Conservation (phyloP, 2,329 filamentous ascomycete genomes). For the Elsinoe australis region DNA sequence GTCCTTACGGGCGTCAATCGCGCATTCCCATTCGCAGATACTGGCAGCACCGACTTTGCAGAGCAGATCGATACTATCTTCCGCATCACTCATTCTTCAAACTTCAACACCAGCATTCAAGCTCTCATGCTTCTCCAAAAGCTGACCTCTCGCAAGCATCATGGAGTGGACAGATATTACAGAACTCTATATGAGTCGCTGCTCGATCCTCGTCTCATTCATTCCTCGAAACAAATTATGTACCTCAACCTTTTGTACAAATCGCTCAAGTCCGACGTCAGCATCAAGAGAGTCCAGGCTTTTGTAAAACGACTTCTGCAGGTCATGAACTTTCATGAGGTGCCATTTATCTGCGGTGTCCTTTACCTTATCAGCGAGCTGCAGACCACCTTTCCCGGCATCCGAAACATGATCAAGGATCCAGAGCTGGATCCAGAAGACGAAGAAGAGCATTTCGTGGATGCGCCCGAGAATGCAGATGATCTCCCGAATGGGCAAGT, state of each 20-base stretch:
- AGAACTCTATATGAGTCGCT: constrained; percentile 91
- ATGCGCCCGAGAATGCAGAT: constrained; percentile 52
- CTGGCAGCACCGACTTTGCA: constrained; percentile 71
- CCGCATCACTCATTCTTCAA: constrained; percentile 91
- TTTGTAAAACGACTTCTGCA: constrained; percentile 93
- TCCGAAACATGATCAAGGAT: constrained; percentile 70
- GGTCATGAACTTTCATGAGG: constrained; percentile 77
- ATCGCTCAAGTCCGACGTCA: constrained; percentile 81
- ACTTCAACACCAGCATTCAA: constrained; percentile 98
- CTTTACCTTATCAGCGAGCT: constrained; percentile 82
- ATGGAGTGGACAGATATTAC: constrained; percentile 86
- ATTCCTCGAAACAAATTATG: constrained; percentile 88
- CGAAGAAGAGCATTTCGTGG: constrained; percentile 61
- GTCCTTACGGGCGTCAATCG: constrained; percentile 92
- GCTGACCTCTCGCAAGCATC: constrained; percentile 69
- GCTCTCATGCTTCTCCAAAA: constrained; percentile 93
- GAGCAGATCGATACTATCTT: constrained; percentile 90
- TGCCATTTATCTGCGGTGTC: constrained; percentile 87
- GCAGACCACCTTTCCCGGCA: constrained; percentile 67
- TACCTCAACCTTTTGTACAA: constrained; percentile 90
- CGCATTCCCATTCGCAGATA: constrained; percentile 83
- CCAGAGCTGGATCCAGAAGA: constrained; percentile 71
- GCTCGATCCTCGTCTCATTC: constrained; percentile 77
- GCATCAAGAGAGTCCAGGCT: constrained; percentile 83
- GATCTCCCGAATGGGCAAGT: constrained; percentile 25